Base-by-base conservation (phyloP, 495 filamentous ascomycete genomes). In the Paragyromitra xinjiangensis region DNA sequence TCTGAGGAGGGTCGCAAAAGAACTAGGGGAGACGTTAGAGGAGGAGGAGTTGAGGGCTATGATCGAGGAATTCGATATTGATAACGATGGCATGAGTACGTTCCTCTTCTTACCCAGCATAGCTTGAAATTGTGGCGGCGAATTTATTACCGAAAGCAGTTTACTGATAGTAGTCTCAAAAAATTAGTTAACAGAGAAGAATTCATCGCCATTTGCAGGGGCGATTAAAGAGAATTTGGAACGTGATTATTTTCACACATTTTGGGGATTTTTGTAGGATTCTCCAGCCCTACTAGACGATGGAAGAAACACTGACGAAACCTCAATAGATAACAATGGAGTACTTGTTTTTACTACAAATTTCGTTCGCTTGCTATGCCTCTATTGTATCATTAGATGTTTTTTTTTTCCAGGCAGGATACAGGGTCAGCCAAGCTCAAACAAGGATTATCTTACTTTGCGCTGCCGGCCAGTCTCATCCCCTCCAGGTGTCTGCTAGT, bases 11-110 rank as follows among this genome's bases (percentile, higher is more conserved):
- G 95, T 99, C 62, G 94, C 95, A 76, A 88, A 94, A 79, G 95
- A 98, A 84, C 84, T 99, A 26, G 94, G 94, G 0, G 95, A 99
- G 84, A 91, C 90, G 55, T 85, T 99, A 50, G 93, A 96, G 81
- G 94, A 99, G 81, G 93, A 96, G 78, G 95, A 99, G 84, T 84
- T 99, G 55, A 86, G 87, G 73, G 93, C 95, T 81, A 99, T 99
- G 95, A 93, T 99, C 85, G 94, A 97, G 84, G 95, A 99, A 86
- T 99, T 99, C 88, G 95, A 99, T 86, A 85, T 97, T 71, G 92
- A 95, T 83, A 94, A 93, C 0, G 94, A 96, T 78, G 93, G 93
- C 6, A 93, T 82, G 81, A 82, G 81, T 82, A 80, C 63, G 81
- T 69, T 55, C 37, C 48, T 53, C 22, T 29, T 39, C 24, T 26